phyloP scores from a whole-genome alignment of 805 yeast genomes.

The Teunomyces pallodes region DNA sequence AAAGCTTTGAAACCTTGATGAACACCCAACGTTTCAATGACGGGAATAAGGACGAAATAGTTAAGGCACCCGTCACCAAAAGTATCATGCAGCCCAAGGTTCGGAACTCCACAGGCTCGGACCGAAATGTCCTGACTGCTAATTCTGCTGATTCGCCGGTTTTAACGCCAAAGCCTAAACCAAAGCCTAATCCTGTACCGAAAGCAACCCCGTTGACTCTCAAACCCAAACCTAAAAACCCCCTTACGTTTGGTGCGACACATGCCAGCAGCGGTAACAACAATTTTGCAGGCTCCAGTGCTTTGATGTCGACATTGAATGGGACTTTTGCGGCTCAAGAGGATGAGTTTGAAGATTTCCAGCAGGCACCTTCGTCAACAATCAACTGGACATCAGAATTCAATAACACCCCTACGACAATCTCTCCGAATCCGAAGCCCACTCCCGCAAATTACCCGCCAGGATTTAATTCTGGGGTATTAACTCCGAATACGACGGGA shows the following conservation, averaged over 20 bases:
- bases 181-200: background rate
- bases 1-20: conserved; percentile 28
- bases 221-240: conserved; percentile 11
- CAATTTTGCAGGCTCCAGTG: conserved; percentile 8
- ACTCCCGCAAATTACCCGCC: conserved; percentile 26
- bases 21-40: conserved; percentile 25
- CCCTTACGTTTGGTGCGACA: conserved; percentile 26
- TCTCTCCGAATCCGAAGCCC: background rate
- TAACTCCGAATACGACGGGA: conserved; percentile 22
- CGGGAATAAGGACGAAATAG: conserved; percentile 19
- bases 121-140: background rate
- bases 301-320: conserved; percentile 23
- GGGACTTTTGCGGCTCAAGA: conserved; percentile 21
- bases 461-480: conserved; percentile 27
- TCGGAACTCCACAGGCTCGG: background rate
- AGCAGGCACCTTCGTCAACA: conserved; percentile 11
- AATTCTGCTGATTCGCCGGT: background rate
- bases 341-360: conserved; percentile 30
- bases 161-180: conserved; percentile 1
- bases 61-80: conserved; percentile 20
- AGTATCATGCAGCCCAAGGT: conserved; percentile 20
- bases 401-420: conserved; percentile 4
- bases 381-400: conserved; percentile 17
- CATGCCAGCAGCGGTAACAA: conserved; percentile 6
- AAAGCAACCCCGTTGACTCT: conserved; percentile 6